Evolutionary conservation across 225 moss, liverwort and hornwort species (phyloP).

Genomic region (Climacium dendroides): DNA sequence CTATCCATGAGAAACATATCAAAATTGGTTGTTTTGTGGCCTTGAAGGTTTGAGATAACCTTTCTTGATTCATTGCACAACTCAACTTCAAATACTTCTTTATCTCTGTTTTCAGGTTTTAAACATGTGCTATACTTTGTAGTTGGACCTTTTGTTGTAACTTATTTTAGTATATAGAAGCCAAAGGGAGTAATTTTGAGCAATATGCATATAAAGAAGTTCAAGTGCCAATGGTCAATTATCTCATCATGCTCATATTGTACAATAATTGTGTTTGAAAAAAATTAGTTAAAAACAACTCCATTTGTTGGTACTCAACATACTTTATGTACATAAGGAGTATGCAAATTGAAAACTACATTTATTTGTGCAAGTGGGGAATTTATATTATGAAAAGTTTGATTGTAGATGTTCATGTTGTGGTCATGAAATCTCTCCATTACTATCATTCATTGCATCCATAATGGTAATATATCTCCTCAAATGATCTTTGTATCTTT

Average conservation of each 20-base stretch:
- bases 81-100: accelerated
- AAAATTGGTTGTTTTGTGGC: accelerated
- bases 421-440: background rate
- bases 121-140: background rate
- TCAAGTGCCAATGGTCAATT: background rate
- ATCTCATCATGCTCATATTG: background rate
- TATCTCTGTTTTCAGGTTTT: accelerated
- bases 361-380: background rate
- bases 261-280: background rate
- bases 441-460: background rate
- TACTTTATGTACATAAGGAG: too few relatives aligned
- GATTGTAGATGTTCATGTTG: background rate
- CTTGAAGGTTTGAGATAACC: background rate
- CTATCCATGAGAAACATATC: background rate
- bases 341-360: background rate
- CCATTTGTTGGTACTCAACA: too few relatives aligned
- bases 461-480: background rate
- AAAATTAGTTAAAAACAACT: accelerated
- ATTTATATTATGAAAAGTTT: background rate
- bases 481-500: background rate
- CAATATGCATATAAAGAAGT: background rate
- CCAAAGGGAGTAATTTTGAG: accelerated
- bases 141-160: background rate
- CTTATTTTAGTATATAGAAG: background rate
- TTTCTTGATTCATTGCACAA: background rate